Conservation (phyloP, 768 basidiomycete species). For the Tylopilus sp. region DNA sequence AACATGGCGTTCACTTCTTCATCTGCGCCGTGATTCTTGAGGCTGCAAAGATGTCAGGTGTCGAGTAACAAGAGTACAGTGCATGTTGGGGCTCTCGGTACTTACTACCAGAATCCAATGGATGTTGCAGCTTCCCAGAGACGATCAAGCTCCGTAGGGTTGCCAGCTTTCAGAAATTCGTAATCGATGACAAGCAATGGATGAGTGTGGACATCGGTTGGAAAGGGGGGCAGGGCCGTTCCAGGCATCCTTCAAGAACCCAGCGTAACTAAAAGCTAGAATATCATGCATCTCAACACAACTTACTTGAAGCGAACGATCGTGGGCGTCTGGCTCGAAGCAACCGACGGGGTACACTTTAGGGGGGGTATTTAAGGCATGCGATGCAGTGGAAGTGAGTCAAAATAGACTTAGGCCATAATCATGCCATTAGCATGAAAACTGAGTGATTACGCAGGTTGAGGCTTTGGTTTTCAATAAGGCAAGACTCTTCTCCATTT, state of each 20-base stretch:
- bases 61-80: neutral
- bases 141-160: conserved; percentile 37
- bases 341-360: no score
- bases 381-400: no score
- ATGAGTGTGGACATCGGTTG: conserved; percentile 41
- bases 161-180: conserved; percentile 32
- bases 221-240: conserved; percentile 39
- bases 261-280: no score
- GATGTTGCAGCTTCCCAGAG: conserved; percentile 47
- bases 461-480: no score
- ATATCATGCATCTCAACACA: neutral
- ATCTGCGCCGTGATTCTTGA: conserved; percentile 44
- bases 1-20: conserved; percentile 38
- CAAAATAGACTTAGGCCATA: no score
- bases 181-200: conserved; percentile 48
- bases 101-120: conserved; percentile 55
- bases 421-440: no score
- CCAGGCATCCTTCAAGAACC: conserved; percentile 31
- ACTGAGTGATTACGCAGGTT: no score
- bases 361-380: no score
- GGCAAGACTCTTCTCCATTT: no score
- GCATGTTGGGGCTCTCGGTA: conserved; percentile 5
- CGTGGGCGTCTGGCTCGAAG: neutral
- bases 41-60: conserved; percentile 20
- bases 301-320: neutral